Evolutionary conservation across 2,329 filamentous ascomycete genomes (phyloP), one percentile per base, ranked within the genome.

Genomic region (Nothophoma quercina): DNA sequence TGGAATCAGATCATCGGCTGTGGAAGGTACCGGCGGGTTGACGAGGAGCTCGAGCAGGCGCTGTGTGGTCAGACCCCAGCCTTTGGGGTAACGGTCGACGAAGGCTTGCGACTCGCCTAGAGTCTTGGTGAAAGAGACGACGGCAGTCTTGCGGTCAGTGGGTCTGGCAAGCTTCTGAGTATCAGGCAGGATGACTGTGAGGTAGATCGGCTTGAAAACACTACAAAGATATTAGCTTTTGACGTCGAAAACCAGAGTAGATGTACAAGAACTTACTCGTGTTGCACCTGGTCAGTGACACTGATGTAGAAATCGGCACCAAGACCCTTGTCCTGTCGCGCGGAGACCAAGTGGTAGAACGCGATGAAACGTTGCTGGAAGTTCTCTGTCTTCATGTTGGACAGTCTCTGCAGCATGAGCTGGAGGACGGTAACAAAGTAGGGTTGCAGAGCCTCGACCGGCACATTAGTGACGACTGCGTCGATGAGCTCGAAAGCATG

Each of bases 401-500:
- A 81, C 53, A 90, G 77, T 29, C 87, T 82, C 13, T 86, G 89
- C 70, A 97, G 88, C 67, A 98, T 84, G 32, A 98, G 83, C 52
- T 87, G 86, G 51, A 98, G 81, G 53, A 99, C 89, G 1, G 88
- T 86, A 7, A 84, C 80, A 70, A 96, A 96, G 75, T 92, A 96
- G 16, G 81, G 81, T 60, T 95, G 85, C 46, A 98, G 75, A 0
- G 85, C 88, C 74, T 82, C 90, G 81, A 84, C 82, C 42, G 91
- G 85, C 66, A 96, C 88, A 7, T 85, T 84, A 40, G 84, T 82
- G 55, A 96, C 80, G 42, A 96, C 81, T 4, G 88, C 83, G 70
- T 99, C 95, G 53, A 99, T 81, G 38, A 99, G 83, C 69, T 99
- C 95, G 68, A 98, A 96, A 0, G 88, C 91, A 67, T 93, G 88